Evolutionary conservation across 1,284 basidiomycete species (phyloP), one percentile per base, ranked within the genome.

Genomic region (Apiotrichum akiyoshidainum): DNA sequence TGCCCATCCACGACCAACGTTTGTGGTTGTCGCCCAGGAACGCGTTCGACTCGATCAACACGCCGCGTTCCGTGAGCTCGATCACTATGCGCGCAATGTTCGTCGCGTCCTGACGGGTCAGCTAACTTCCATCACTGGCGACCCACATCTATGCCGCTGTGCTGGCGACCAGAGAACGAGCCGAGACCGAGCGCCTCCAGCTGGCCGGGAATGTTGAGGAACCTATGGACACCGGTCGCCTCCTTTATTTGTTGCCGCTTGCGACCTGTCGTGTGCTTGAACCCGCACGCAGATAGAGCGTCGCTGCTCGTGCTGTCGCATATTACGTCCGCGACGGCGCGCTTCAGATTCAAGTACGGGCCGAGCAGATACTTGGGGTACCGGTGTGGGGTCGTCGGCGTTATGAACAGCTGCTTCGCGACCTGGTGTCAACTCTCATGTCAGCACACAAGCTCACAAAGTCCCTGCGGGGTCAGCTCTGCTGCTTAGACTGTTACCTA

Each of bases 111-210:
- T 93, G 59, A 2, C 16, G 7, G 17, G 35, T 53, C 34, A 55
- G 55, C 52, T 26, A 3, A 7, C n/a, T 19, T 8, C 12, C 14
- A 26, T 11, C 7, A 31, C 5, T 16, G 16, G 8, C 14, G 9
- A 85, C 88, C 81, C 66, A 92, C 90, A 75, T 92, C 90, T 45
- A 94, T 87, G 21, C 92, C 92, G 68, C 86, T 87, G 75, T 96
- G 92, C 61, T 86, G 83, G 66, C 89, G 83, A 16, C 92, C 92
- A 72, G 87, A 79, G 69, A 96, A 96, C 2, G 67, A 65, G 0
- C 75, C 73, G 37, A 80, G 59, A 6, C 81, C 69, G 2, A 80
- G 66, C 9, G 66, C 67, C n/a, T 61, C 57, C 14, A 80, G 59
- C 65, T 79, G 76, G 1, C 71, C 75, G 0, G 69, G 61, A 33